Evolutionary conservation across 2,329 filamentous ascomycete genomes (phyloP), one percentile per base, ranked within the genome.

Genomic region (Arthrobotrys iridis): DNA sequence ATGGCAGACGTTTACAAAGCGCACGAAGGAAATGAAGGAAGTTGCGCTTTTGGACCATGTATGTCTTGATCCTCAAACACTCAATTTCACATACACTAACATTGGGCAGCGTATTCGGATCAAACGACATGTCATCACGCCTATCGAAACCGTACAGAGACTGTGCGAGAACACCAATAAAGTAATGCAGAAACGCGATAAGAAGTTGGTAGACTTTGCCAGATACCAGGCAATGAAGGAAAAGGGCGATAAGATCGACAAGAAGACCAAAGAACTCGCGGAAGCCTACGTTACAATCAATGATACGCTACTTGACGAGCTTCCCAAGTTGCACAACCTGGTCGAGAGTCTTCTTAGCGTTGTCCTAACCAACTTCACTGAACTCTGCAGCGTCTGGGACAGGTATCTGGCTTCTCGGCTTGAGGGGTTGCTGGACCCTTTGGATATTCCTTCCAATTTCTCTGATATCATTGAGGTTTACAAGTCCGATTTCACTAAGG

Each of bases 251-350:
- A 96, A 92, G 79, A 86, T 93, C 10, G 94, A 98, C 81, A 90
- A 93, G 80, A 95, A 94, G 81, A 90, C 93, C 2, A 85, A 88
- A 13, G 93, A 96, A 79, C 88, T 91, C 40, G 92, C 93, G 18
- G 93, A 97, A 80, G 91, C 96, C 81, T 99, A 97, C 82, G 87
- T 92, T 41, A 93, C 93, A 5, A 85, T 99, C 73, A 98, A 98
- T 80, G 92, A 97, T 77, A 93, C 94, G 0, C 85, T 98, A 73
- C 97, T 97, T 82, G 91, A 94, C 78, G 94, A 98, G 81, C 86
- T 99, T 50, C 94, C 94, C 0, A 90, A 90, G 81, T 86, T 99
- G 13, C 96, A 95, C 59, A 83, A 85, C 5, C 84, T 95, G 77
- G 97, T 94, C 0, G 92, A 92, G 76, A 91, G 90, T 79, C 85